These are phyloP conservation scores for Salix viminalis DNA, from an alignment of 345 rosid species.

Conservation along the genomic window DNA sequence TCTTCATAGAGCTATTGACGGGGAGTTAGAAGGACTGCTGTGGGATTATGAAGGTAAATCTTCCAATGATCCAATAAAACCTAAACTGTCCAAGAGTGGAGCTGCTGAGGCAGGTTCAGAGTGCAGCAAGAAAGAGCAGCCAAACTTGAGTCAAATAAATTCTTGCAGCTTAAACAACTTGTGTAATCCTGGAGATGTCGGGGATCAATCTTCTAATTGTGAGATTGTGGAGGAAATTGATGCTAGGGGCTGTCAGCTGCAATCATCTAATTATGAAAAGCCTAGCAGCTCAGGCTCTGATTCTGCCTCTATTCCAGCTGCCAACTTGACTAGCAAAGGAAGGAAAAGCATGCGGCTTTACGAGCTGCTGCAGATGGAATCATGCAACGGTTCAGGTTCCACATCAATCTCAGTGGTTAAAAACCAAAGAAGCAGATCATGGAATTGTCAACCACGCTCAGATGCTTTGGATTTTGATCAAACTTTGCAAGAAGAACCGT, in stretches of 20 bases:
- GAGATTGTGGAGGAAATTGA: constrained; percentile 49
- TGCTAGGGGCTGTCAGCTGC: constrained; percentile 27
- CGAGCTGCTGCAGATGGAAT: constrained; percentile 83
- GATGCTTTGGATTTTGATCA: constrained; percentile 22
- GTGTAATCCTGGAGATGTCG: constrained; percentile 29
- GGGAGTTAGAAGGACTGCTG: constrained; percentile 83
- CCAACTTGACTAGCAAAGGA: constrained; percentile 47
- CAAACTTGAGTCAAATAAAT: constrained; percentile 27
- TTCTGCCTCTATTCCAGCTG: constrained; percentile 34
- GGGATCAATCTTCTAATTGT: constrained; percentile 35
- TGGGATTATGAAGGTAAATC: constrained; percentile 77
- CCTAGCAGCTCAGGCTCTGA: constrained; percentile 22
- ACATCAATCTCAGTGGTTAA: constrained; percentile 22
- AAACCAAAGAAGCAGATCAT: constrained; percentile 23
- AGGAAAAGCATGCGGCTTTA: constrained; percentile 77
- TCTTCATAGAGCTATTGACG: constrained; percentile 80
- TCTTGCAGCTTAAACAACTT: constrained; percentile 31
- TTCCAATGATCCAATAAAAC: constrained; percentile 32
- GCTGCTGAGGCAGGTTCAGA: constrained; percentile 21
- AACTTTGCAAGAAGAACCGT: constrained; percentile 20
- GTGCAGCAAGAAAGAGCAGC: constrained; percentile 26
- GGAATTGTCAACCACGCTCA: constrained; percentile 27
- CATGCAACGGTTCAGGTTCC: constrained; percentile 39
- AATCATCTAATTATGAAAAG: constrained; percentile 21
- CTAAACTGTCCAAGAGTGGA: constrained; percentile 23